Conservation (phyloP, 805 yeast species). For the Nakazawaea ernobii region DNA sequence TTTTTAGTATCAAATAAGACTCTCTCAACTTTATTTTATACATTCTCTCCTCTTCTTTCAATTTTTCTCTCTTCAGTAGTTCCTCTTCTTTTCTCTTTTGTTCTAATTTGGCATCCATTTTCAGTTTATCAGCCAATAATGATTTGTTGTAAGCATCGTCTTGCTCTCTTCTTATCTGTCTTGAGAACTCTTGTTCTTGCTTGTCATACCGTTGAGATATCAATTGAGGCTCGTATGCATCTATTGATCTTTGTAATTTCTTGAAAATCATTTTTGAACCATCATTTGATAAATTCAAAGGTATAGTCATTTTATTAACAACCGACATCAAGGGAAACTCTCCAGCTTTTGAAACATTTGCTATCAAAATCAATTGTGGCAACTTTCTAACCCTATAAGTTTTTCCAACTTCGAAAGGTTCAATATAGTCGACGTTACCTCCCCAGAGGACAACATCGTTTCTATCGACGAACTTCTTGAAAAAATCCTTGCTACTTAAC, state of each 20-base stretch:
- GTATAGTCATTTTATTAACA: constrained; percentile 31
- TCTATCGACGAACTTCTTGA: constrained; percentile 31
- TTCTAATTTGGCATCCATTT: constrained; percentile 38
- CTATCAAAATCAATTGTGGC: constrained; percentile 51
- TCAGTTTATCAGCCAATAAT: constrained; percentile 47
- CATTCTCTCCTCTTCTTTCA: constrained; percentile 14
- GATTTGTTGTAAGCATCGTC: constrained; percentile 63
- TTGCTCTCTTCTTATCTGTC: constrained; percentile 57
- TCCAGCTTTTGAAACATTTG: constrained; percentile 47
- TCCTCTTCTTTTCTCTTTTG: constrained; percentile 19
- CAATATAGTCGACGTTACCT: constrained; percentile 58
- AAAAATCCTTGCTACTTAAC: constrained; percentile 39
- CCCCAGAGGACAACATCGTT: constrained; percentile 54
- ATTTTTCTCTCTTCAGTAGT: constrained; percentile 16
- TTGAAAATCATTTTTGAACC: constrained; percentile 25
- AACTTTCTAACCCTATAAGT: constrained; percentile 44
- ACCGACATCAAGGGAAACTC: constrained; percentile 45
- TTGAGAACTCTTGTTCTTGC: constrained; percentile 51
- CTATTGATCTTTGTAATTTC: constrained; percentile 35
- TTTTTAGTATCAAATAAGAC: constrained; percentile 17
- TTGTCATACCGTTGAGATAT: constrained; percentile 53
- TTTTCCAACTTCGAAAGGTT: constrained; percentile 61
- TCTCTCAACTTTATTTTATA: constrained; percentile 15
- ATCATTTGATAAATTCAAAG: background rate
- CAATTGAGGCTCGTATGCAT: constrained; percentile 58